Percentiles rank a stretch among this genome's conserved stretches.
These are phyloP conservation scores for Colletotrichum falcatum DNA, from an alignment of 2,329 filamentous ascomycete genomes.

Conservation along the genomic window DNA sequence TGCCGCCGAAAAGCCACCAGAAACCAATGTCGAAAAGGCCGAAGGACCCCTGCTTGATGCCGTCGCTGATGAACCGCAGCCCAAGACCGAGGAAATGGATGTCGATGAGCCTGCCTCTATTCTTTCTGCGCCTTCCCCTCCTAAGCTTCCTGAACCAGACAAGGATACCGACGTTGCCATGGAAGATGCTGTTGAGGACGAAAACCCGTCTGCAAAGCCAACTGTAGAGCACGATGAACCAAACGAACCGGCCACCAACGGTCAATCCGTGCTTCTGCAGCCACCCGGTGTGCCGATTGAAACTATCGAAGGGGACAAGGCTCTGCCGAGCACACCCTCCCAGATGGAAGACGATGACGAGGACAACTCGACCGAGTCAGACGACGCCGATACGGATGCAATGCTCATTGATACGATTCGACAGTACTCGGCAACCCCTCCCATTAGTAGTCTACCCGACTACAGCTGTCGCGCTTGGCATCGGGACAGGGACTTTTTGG, in stretches of 20 bases:
- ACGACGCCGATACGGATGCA: conserved; percentile 63
- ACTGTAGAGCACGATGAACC: conserved; percentile 5
- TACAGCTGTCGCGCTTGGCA: conserved; percentile 61
- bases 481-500: conserved; percentile 59
- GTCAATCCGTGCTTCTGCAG: conserved; percentile 23
- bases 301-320: conserved; percentile 45
- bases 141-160: background rate
- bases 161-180: conserved; percentile 42
- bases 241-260: conserved; percentile 23
- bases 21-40: conserved; percentile 40
- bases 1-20: conserved; percentile 3
- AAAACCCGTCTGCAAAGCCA: conserved; percentile 45
- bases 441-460: conserved; percentile 64
- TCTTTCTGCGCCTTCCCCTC: conserved; percentile 20
- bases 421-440: conserved; percentile 65
- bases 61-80: conserved; percentile 42
- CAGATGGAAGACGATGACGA: conserved; percentile 60
- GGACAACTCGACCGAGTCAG: conserved; percentile 66
- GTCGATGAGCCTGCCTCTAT: conserved; percentile 46
- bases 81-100: conserved; percentile 58
- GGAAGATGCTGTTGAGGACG: conserved; percentile 41
- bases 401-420: conserved; percentile 62
- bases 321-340: conserved; percentile 59
- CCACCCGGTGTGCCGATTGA: conserved; percentile 38
- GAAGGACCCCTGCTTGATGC: background rate